Evolutionary conservation across 768 basidiomycete species (phyloP), one percentile per base, ranked within the genome.

Genomic region (Termitomyces eurrhizus): DNA sequence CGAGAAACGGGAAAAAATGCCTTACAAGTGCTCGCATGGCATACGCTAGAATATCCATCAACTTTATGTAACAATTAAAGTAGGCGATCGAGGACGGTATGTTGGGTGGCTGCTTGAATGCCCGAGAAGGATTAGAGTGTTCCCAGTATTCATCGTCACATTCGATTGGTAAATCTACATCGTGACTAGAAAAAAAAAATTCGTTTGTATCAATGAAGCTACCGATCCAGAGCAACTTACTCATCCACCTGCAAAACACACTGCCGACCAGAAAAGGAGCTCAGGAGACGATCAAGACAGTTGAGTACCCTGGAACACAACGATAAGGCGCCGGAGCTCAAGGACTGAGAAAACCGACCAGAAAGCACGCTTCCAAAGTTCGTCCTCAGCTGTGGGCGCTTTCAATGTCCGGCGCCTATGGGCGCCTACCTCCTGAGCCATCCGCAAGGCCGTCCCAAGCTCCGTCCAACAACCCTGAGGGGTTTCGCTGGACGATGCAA

Each of bases 111-210:
- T 92, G 90, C 56, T 82, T 75, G 71, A 89, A 91, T 18, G 79
- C 78, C 24, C 74, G 74, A 2, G 75, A 70, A 1, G 79, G 77
- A 57, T 83, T 80, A 52, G 70, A 73, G 42, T 72, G 73, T 18
- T 84, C 80, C 90, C 90, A 93, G 64, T 85, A 90, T 68, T 88
- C 87, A 64, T 90, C 88, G 64, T 83, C 82, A 49, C 86, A 85
- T 58, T 80, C 80, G 2, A 86, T 73, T 0, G 81, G 83, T 7
- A 86, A 73, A 56, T 91, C 90, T 6, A 88, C 75, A 64, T 93
- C 90, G 66, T 90, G 87, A 66, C 89, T 91, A 59, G 16, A n/a
- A n/a, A 36, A 45, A n/a, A 33, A 42, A 45, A 51, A 57, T 32
- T 35, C 24, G 37, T 42, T 48, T 52, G 21, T 48, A n/a, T 37